These are phyloP conservation scores for Begonia peltatifolia DNA, from an alignment of 306 rosid species.

Conservation along the genomic window DNA sequence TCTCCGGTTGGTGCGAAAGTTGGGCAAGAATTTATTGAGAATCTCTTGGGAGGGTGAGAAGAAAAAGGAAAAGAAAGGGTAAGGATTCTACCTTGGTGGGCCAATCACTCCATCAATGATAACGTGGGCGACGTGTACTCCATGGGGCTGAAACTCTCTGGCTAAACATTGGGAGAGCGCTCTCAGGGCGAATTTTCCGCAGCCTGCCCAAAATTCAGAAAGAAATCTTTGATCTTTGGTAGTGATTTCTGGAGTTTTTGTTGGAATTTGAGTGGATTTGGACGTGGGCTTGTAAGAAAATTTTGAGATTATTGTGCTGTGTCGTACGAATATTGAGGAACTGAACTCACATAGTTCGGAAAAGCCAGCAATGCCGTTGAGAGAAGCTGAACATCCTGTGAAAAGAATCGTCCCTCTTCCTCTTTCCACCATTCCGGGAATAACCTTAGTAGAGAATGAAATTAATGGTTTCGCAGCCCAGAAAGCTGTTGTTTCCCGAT, in stretches of 20 bases:
- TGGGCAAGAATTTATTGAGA: background rate
- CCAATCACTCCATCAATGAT: constrained; percentile 71
- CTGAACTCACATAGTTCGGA: constrained; percentile 48
- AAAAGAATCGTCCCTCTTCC: constrained; percentile 88
- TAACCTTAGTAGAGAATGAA: constrained; percentile 26
- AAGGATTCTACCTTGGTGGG: constrained; percentile 42
- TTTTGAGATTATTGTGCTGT: no score
- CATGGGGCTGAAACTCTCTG: constrained; percentile 71
- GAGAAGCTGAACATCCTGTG: constrained; percentile 81
- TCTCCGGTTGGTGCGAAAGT: constrained; percentile 7
- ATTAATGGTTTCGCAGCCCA: background rate
- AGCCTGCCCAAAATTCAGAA: constrained; percentile 30
- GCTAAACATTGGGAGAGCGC: constrained; percentile 82
- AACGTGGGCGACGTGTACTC: constrained; percentile 91
- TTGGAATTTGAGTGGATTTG: no score
- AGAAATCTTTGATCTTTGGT: no score
- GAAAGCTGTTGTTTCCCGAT: background rate
- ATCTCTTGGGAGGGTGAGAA: background rate
- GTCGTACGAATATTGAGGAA: background rate
- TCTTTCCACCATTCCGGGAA: constrained; percentile 86
- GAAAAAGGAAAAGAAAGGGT: background rate
- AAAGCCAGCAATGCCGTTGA: constrained; percentile 64
- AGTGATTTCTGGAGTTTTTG: no score
- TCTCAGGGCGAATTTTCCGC: constrained; percentile 92
- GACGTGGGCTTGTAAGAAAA: no score